phyloP scores from a whole-genome alignment of 305 asterid species.

The Fraxinus dipetala region DNA sequence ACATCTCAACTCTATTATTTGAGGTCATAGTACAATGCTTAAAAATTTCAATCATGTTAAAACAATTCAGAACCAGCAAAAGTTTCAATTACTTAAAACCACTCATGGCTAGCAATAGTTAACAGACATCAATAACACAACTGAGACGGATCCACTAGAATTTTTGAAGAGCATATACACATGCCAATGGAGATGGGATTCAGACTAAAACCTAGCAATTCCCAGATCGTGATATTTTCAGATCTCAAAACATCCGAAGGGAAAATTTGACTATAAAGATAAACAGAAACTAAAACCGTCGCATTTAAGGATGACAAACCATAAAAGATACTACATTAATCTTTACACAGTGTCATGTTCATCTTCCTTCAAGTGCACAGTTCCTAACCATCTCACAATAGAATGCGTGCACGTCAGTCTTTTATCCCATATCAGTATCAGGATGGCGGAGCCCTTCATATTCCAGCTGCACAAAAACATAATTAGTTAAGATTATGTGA shows the following conservation, averaged over 20 bases:
- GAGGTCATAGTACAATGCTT: background rate
- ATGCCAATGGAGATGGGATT: background rate
- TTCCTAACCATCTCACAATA: background rate
- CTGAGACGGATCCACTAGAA: background rate
- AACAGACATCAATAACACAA: background rate
- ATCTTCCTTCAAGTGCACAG: background rate
- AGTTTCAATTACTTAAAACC: background rate
- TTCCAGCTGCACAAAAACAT: conserved; percentile 50
- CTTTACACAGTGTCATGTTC: conserved; percentile 32
- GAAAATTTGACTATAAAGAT: background rate
- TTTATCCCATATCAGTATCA: conserved; percentile 43
- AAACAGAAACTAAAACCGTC: background rate
- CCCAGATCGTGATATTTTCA: background rate
- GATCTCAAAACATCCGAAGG: background rate
- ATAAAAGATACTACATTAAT: conserved; percentile 16
- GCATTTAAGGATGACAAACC: background rate
- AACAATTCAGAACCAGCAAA: background rate
- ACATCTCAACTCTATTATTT: background rate
- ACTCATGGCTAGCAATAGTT: background rate
- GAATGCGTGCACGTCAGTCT: background rate
- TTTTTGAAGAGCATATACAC: background rate
- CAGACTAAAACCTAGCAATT: background rate
- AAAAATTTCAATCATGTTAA: conserved; percentile 14
- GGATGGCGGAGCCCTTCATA: conserved; percentile 49
- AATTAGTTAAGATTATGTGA: background rate